Conservation (phyloP, 139 green algal genomes). For the Chlamydomonas incerta region DNA sequence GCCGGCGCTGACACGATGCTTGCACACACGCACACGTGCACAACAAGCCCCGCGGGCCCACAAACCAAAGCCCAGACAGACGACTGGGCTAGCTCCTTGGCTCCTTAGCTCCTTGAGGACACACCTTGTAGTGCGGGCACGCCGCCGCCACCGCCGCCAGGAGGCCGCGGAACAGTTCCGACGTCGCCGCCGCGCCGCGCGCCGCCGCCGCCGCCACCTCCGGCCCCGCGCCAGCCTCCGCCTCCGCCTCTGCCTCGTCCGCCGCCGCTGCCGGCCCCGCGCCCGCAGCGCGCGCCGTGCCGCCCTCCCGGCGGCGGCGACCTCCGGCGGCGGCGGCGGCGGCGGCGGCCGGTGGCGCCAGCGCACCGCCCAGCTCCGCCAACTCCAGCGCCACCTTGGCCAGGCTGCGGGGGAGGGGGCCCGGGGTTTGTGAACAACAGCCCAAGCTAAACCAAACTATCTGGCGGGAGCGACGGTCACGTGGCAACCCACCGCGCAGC, state of each 20-base stretch:
- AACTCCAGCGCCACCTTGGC: background rate
- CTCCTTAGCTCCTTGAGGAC: too few relatives aligned
- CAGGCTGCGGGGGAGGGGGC: background rate
- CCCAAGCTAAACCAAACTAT: too few relatives aligned
- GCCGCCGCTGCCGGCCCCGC: too few relatives aligned
- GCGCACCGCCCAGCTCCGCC: background rate
- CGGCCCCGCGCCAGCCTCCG: background rate
- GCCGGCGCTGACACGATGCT: background rate
- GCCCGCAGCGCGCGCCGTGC: too few relatives aligned
- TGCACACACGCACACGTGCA: background rate
- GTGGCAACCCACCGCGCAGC: too few relatives aligned
- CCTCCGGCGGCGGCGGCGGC: background rate
- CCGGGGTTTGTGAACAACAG: background rate
- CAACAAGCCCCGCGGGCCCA: too few relatives aligned
- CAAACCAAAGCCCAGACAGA: too few relatives aligned
- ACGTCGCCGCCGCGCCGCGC: background rate
- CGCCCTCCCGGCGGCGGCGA: background rate
- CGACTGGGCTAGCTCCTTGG: too few relatives aligned
- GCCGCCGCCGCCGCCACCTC: background rate
- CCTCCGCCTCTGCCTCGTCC: background rate
- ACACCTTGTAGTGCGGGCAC: slow-evolving; percentile 40
- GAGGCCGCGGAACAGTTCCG: slow-evolving; percentile 9
- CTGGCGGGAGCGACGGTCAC: too few relatives aligned
- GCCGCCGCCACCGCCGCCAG: background rate
- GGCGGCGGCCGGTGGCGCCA: background rate